A percentile compares a stretch with the other conserved stretches of the same genome.
Conservation (phyloP, 2,329 filamentous ascomycete genomes). For the Pseudogymnoascus sp. region DNA sequence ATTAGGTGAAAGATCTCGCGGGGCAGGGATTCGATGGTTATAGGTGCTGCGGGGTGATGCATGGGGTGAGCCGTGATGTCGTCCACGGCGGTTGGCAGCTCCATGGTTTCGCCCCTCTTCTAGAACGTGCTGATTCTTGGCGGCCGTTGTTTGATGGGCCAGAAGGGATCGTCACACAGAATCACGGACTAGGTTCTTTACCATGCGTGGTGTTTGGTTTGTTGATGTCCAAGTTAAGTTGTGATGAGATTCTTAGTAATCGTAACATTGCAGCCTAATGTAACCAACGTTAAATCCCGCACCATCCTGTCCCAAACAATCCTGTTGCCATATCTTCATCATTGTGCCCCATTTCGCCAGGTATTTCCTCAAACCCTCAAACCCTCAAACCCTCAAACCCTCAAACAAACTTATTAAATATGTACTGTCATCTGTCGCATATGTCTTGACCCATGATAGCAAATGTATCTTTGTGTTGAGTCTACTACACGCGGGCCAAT, state of each 20-base stretch:
- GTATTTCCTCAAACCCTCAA: not conserved
- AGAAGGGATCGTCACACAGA: not conserved
- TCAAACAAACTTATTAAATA: not conserved
- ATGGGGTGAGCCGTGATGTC: not conserved
- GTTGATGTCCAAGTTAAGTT: not conserved
- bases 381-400: too few species aligned
- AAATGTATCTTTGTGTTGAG: not conserved
- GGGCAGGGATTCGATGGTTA: slow-evolving; percentile 36
- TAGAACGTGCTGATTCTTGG: not conserved
- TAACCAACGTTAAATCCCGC: not conserved
- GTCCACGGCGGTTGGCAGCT: not conserved
- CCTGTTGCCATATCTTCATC: not conserved
- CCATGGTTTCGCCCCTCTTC: not conserved
- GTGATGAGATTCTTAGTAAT: not conserved
- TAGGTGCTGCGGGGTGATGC: not conserved
- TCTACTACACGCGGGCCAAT: not conserved
- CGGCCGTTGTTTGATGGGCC: not conserved
- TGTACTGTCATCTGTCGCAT: not conserved
- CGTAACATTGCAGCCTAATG: not conserved
- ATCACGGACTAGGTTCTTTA: not conserved
- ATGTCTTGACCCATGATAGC: not conserved
- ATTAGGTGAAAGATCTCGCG: slow-evolving; percentile 53
- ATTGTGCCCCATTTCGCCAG: not conserved
- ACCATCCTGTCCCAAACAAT: not conserved
- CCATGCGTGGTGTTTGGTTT: not conserved